phyloP scores from a whole-genome alignment of 208 protist species.

The Trypanosoma congolense region DNA sequence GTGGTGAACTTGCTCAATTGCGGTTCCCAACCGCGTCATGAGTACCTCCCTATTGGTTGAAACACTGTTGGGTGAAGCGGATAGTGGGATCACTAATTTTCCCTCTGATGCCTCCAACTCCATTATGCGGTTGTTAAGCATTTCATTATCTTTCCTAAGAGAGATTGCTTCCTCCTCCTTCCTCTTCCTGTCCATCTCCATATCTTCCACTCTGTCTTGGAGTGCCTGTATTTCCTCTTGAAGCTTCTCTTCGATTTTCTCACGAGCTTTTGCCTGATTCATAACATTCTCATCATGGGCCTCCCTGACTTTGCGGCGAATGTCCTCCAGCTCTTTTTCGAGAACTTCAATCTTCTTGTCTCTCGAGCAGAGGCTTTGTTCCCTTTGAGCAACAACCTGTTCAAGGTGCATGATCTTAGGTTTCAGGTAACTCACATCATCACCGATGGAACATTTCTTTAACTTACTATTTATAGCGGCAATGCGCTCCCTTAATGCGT shows the following conservation, averaged over 20 bases:
- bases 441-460: neutral
- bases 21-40: neutral
- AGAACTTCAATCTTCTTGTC: constrained; percentile 3
- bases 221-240: neutral
- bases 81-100: neutral
- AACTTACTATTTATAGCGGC: neutral
- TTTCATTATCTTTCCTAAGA: neutral
- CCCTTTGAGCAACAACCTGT: constrained; percentile 6
- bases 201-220: neutral
- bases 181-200: neutral
- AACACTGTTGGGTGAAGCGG: neutral
- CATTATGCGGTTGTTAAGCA: neutral
- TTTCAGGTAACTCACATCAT: neutral
- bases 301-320: neutral
- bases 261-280: neutral
- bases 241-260: neutral
- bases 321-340: neutral
- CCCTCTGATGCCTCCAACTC: neutral
- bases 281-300: neutral
- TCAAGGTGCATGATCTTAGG: neutral
- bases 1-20: constrained; percentile 2
- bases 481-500: neutral
- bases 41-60: constrained; percentile 1
- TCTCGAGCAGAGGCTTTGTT: neutral
- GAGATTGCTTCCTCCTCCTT: neutral